Base-by-base conservation (phyloP, 106 monocot species). In the Platanthera zijinensis region DNA sequence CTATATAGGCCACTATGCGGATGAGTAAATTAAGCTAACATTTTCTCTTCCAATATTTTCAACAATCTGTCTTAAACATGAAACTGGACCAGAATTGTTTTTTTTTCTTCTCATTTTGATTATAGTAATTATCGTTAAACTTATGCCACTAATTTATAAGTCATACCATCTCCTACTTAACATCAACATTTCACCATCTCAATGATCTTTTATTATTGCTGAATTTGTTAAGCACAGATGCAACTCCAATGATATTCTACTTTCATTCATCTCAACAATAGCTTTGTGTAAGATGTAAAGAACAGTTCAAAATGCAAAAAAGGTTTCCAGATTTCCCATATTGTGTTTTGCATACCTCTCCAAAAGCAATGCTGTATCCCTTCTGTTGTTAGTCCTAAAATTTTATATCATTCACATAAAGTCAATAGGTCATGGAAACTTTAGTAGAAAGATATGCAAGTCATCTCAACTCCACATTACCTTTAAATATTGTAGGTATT, bases 331-430 rank as follows among this genome's bases (percentile, higher is more conserved):
- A 64, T 64, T 64, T 64, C 4, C 9, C 11, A 25, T 25, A 64
- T 64, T 64, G 1, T 64, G 13, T 47, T 17, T 57, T 39, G 51
- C 80, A 54, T 81, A 81, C 80, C 80, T 81, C 75, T 81, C 74
- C 80, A 81, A 81, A 81, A 81, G 69, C 80, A 81, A 17, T 81
- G 75, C 47, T 81, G 80, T 69, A 81, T 75, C 69, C 15, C 80
- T 53, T 81, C 80, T 5, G 75, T 75, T n/a, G 80, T 69, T 50
- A 81, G 67, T 6, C 80, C 80, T 81, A 52, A 68, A 46, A 81
- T 46, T 70, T 70, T 48, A 70, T 10, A 45, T 47, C 17, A 48
- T 48, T 47, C 45, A 2, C 67, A 67, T 67, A 67, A 48, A 48
- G 14, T 70, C 48, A 70, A 17, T 47, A 14, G 11, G 6, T 51